Base-by-base conservation (phyloP, 2,329 filamentous ascomycete genomes). In the Pseudohalonectria lignicola region DNA sequence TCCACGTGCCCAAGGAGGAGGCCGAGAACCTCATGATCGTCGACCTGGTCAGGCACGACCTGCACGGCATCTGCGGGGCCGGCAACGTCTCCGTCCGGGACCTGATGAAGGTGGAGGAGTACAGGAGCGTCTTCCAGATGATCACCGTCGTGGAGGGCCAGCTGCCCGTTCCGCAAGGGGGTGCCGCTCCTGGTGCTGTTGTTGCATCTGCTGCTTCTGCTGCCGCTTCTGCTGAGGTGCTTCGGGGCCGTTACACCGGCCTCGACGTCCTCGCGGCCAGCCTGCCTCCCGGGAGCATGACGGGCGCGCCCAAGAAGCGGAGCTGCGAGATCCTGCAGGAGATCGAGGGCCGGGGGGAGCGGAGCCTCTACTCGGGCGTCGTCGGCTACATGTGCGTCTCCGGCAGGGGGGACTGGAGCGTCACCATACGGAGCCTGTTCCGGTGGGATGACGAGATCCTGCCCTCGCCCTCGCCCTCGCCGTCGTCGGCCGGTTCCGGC, bases 1-100 rank as follows among this genome's bases (percentile, higher is more conserved):
- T 95, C 12, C 76, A 81, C 41, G 73, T 85, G 0, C 81, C 84
- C 17, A 96, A 96, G 56, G 92, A 96, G 57, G 79, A 85, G 49
- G 90, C 90, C 1, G 90, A 96, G 63, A 96, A 96, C 53, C 71
- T 96, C 18, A 96, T 96, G 92, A 95, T 96, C 50, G 88, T 94
- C 3, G 90, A 96, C 56, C 69, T 96, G 1, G 92, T 95, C n/a
- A 76, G 90, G 1, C 90, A 96, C 53, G 90, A 96, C 56, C 66
- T 96, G 11, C 83, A 93, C 57, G 77, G 80, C n/a, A 79, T 94
- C 8, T 86, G 82, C 43, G 85, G 84, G 5, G 72, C 82, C 1
- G 79, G 78, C 0, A 73, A 74, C 41, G 86, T 95, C 1, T 56
- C 63, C 5, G 86, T 94, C 2, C 76, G 79, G 12, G 80, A 86